These are phyloP conservation scores for Climacium dendroides DNA, from an alignment of 225 moss, liverwort and hornwort genomes.

Conservation along the genomic window DNA sequence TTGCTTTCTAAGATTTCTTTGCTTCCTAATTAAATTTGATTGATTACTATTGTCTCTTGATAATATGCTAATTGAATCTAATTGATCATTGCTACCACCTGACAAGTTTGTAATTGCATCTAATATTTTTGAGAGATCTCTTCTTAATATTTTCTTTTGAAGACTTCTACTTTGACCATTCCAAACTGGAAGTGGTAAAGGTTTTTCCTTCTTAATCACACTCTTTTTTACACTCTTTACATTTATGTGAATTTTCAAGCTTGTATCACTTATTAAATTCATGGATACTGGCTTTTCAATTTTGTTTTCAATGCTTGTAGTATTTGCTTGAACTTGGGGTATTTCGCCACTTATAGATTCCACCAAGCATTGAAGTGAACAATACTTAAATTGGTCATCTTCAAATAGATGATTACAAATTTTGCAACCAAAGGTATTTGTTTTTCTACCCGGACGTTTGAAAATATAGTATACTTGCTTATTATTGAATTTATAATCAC, in stretches of 20 bases:
- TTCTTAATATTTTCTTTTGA: background rate
- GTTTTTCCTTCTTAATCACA: accelerated
- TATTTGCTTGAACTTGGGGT: background rate
- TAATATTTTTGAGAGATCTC: accelerated
- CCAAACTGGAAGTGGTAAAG: background rate
- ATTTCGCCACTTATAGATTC: background rate
- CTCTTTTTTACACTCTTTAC: accelerated
- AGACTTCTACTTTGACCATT: accelerated
- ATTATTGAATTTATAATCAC: background rate
- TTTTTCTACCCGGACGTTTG: background rate
- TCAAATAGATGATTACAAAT: background rate
- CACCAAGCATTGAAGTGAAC: background rate
- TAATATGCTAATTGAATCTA: background rate
- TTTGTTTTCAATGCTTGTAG: background rate
- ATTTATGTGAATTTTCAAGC: background rate
- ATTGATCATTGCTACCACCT: accelerated
- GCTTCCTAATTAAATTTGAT: background rate
- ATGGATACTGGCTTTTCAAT: accelerated
- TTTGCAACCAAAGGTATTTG: background rate
- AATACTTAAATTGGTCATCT: background rate
- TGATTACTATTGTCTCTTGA: background rate
- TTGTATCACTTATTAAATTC: background rate
- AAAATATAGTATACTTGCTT: background rate
- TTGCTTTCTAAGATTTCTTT: background rate
- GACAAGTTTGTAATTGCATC: accelerated